A percentile compares a stretch with the other conserved stretches of the same genome.
These are phyloP conservation scores for Jatropha podagrica DNA, from an alignment of 441 rosid species.

Conservation along the genomic window DNA sequence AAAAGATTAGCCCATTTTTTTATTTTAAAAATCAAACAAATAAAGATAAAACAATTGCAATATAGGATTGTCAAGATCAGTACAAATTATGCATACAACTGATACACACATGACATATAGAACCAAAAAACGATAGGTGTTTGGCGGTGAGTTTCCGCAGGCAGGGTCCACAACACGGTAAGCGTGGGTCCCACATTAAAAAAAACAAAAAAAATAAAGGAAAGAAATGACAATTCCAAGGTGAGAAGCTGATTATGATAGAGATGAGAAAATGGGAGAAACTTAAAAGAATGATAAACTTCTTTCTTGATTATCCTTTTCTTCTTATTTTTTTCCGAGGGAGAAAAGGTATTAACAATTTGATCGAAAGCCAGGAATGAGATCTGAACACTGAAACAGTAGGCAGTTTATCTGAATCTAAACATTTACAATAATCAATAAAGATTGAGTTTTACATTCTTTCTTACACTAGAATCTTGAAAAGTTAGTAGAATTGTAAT, in stretches of 20 bases:
- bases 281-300: background rate
- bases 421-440: background rate
- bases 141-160: no score
- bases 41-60: background rate
- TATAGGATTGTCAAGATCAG: no score
- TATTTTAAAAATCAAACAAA: background rate
- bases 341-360: background rate
- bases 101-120: no score
- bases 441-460: background rate
- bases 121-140: background rate
- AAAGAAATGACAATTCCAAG: background rate
- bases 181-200: background rate
- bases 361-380: background rate
- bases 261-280: background rate
- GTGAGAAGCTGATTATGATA: background rate
- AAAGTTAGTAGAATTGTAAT: background rate
- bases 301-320: background rate
- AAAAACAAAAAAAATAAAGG: no score
- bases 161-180: background rate
- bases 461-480: background rate
- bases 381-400: background rate
- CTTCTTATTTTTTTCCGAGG: background rate
- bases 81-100: no score
- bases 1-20: background rate
- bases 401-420: background rate